Evolutionary conservation across 2,329 filamentous ascomycete genomes (phyloP).

Genomic region (Botrytis deweyae): DNA sequence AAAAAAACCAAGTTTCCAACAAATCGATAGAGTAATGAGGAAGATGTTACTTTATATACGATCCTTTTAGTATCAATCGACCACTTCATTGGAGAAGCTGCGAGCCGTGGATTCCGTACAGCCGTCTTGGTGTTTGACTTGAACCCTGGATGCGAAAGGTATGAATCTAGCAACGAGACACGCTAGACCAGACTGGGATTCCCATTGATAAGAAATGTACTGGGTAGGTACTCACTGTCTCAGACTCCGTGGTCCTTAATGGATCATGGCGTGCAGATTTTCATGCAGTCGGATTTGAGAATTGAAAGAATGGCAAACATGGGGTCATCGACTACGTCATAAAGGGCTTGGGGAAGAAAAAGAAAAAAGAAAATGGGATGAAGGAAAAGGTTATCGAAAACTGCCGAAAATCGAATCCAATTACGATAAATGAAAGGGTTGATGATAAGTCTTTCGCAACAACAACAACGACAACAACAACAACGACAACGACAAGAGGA

Average conservation of each 20-base stretch:
- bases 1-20: background rate
- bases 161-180: background rate
- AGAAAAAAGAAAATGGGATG: background rate
- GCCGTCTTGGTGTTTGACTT: background rate
- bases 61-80: background rate
- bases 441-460: background rate
- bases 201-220: background rate
- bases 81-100: background rate
- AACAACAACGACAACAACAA: background rate
- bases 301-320: background rate
- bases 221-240: background rate
- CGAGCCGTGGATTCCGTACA: background rate
- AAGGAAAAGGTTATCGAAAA: background rate
- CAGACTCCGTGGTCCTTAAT: too few relatives aligned
- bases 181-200: background rate
- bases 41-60: background rate
- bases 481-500: too few relatives aligned
- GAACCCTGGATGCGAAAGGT: background rate
- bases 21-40: background rate
- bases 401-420: background rate
- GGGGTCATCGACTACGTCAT: background rate
- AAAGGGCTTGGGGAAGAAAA: background rate
- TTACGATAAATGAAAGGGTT: background rate
- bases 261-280: slow-evolving; percentile 6
- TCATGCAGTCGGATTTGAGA: background rate